A percentile compares a stretch with the other conserved stretches of the same genome.
Evolutionary conservation across 106 monocot species (phyloP).

Genomic region (Vanilla planifolia): DNA sequence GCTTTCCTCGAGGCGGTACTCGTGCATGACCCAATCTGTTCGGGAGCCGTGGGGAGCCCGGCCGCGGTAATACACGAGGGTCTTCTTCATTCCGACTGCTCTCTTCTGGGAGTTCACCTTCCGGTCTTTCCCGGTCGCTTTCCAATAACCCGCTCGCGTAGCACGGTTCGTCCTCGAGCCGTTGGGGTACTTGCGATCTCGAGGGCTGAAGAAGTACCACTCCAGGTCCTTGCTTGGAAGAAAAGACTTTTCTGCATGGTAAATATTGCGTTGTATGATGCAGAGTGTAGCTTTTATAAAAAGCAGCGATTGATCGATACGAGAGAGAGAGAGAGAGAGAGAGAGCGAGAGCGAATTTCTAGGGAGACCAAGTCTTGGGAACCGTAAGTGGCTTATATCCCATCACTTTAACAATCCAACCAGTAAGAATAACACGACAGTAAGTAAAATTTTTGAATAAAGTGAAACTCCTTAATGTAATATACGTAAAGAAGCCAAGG

Average conservation of each 20-base stretch:
- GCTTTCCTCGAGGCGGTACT: conserved; percentile 81
- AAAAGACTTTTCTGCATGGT: conserved; percentile 77
- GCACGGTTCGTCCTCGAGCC: conserved; percentile 90
- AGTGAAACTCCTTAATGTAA: too few species aligned
- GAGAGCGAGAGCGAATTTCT: too few species aligned
- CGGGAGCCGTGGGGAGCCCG: conserved; percentile 84
- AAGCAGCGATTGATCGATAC: too few species aligned
- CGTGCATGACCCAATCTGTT: conserved; percentile 96
- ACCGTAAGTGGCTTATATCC: too few species aligned
- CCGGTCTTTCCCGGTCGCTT: conserved; percentile 90
- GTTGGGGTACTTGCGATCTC: conserved; percentile 89
- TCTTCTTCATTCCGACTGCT: conserved; percentile 83
- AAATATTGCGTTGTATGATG: too few species aligned
- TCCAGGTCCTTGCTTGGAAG: conserved; percentile 90
- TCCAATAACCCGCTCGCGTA: conserved; percentile 84
- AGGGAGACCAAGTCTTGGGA: too few species aligned
- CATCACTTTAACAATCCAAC: too few species aligned
- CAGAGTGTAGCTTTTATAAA: too few species aligned
- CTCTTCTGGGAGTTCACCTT: conserved; percentile 61
- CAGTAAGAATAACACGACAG: too few species aligned
- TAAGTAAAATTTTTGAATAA: too few species aligned
- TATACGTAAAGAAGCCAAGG: too few species aligned
- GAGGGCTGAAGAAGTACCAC: conserved; percentile 96
- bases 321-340: too few species aligned
- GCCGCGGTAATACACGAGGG: conserved; percentile 84